A percentile compares a stretch with the other conserved stretches of the same genome.
Evolutionary conservation across 139 green algal species (phyloP).

Genomic region (Deuterostichococcus epilithicus): DNA sequence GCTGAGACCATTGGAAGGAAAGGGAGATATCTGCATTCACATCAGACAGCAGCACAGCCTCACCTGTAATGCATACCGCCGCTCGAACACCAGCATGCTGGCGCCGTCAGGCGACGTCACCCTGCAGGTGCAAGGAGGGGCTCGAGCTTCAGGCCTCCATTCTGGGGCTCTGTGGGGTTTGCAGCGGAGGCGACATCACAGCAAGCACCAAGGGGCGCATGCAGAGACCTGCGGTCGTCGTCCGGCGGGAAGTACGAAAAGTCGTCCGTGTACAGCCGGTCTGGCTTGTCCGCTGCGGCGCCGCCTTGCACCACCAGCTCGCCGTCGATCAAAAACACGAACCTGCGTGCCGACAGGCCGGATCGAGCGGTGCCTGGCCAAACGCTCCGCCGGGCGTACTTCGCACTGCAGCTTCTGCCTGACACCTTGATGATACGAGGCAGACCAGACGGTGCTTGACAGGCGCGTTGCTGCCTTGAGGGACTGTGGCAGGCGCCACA

Average conservation of each 20-base stretch:
- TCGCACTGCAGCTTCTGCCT: no score
- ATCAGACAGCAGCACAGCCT: not conserved
- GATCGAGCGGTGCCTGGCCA: no score
- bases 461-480: no score
- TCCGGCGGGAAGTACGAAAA: conserved; percentile 78
- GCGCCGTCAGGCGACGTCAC: conserved; percentile 29
- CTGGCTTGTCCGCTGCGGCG: not conserved
- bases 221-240: conserved; percentile 22
- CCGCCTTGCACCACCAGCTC: conserved; percentile 9
- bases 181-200: no score
- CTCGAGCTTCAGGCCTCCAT: no score
- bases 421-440: no score
- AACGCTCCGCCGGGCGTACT: no score
- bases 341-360: conserved; percentile 51
- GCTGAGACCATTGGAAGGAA: no score
- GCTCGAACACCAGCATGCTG: conserved; percentile 73
- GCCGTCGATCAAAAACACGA: conserved; percentile 80
- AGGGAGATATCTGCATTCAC: no score
- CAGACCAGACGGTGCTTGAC: no score
- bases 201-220: not conserved
- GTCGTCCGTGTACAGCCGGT: conserved; percentile 55
- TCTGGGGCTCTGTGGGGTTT: no score
- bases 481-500: no score
- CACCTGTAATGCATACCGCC: conserved; percentile 31
- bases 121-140: not conserved